Conservation (phyloP, 305 asterid genomes). For the Solanum chacoense region DNA sequence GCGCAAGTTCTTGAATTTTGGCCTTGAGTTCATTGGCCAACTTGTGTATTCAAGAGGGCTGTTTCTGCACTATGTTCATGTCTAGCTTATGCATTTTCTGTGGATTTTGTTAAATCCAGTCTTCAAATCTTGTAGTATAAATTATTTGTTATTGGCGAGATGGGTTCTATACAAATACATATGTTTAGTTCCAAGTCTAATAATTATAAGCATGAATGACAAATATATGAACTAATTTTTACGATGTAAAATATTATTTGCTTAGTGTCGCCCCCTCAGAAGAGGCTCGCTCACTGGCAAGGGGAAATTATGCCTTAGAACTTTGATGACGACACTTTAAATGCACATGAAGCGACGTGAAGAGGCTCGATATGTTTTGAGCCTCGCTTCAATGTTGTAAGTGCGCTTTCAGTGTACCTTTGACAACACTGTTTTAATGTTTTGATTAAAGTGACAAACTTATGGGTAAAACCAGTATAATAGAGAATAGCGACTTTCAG, state of each 20-base stretch:
- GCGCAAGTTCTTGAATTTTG: background rate
- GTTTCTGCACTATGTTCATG: background rate
- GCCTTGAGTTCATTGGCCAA: background rate
- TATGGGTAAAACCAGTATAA: background rate
- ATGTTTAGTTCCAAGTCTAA: background rate
- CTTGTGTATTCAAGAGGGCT: background rate
- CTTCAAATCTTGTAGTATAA: background rate
- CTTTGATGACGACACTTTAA: background rate
- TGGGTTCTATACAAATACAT: background rate
- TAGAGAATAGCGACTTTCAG: background rate
- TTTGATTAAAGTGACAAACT: background rate
- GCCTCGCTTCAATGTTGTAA: background rate
- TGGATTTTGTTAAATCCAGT: background rate
- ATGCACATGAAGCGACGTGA: background rate
- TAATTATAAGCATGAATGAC: background rate
- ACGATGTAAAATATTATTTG: background rate
- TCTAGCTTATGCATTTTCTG: background rate
- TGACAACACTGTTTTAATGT: background rate
- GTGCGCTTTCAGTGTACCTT: background rate
- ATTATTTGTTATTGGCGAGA: background rate
- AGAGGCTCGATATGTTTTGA: background rate
- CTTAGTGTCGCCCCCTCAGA: background rate
- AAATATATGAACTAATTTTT: background rate
- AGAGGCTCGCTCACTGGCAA: background rate
- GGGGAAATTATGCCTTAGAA: background rate